Conservation (phyloP, 768 basidiomycete species). For the Lanmaoa rubissima region DNA sequence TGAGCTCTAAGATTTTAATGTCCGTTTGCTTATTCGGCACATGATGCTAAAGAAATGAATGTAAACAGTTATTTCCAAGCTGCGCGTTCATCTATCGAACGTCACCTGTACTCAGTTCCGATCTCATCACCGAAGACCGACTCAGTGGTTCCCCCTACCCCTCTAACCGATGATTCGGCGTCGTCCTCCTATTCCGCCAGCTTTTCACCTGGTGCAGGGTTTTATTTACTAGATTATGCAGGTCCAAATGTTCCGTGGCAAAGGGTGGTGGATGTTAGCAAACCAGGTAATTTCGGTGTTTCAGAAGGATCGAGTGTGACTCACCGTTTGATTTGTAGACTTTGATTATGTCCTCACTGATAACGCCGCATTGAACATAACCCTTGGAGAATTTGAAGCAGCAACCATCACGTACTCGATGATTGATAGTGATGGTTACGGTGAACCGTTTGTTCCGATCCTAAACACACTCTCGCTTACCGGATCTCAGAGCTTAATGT, state of each 20-base stretch:
- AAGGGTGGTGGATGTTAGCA: conserved; percentile 60
- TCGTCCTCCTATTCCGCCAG: conserved; percentile 60
- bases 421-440: conserved; percentile 78
- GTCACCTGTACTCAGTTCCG: conserved; percentile 79
- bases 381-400: conserved; percentile 64
- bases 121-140: conserved; percentile 53
- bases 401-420: conserved; percentile 70
- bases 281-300: conserved; percentile 37
- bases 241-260: conserved; percentile 91
- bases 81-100: conserved; percentile 78
- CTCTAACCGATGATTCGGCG: conserved; percentile 50
- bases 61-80: conserved; percentile 81
- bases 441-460: conserved; percentile 38
- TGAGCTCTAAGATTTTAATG: conserved; percentile 44
- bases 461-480: conserved; percentile 18
- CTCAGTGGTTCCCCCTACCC: conserved; percentile 36
- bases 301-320: neutral
- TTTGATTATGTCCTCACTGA: conserved; percentile 67
- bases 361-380: conserved; percentile 65
- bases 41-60: conserved; percentile 22
- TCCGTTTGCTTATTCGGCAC: conserved; percentile 22
- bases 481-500: conserved; percentile 73
- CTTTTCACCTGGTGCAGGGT: conserved; percentile 86
- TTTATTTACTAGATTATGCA: conserved; percentile 74
- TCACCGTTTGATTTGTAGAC: conserved; percentile 35